phyloP scores from a whole-genome alignment of 1,284 basidiomycete genomes.

The Ceratobasidium sp. region DNA sequence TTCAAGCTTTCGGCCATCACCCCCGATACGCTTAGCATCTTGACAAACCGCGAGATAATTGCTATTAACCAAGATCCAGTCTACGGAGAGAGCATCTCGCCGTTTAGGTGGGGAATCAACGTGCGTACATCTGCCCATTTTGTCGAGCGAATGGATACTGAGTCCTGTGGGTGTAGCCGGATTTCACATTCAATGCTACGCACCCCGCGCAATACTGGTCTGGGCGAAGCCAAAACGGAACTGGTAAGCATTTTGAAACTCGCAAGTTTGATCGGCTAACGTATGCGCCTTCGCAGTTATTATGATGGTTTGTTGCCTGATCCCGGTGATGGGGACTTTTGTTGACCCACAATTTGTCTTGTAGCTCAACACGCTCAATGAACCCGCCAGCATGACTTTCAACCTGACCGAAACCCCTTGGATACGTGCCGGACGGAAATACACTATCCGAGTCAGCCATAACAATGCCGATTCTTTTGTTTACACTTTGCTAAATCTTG shows the following conservation, averaged over 20 bases:
- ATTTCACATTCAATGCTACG: slow-evolving; percentile 60
- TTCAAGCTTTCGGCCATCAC: slow-evolving; percentile 63
- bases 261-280: not conserved
- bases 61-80: slow-evolving; percentile 75
- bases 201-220: slow-evolving; percentile 67
- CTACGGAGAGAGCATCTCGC: slow-evolving; percentile 67
- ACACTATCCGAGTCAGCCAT: slow-evolving; percentile 64
- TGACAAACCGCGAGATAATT: slow-evolving; percentile 71
- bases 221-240: slow-evolving; percentile 62
- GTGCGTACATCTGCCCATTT: slow-evolving; percentile 51
- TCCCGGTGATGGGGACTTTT: slow-evolving; percentile 8
- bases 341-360: not conserved
- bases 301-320: slow-evolving; percentile 61
- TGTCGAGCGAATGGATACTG: slow-evolving; percentile 18
- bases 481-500: not conserved
- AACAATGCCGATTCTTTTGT: not conserved
- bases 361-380: slow-evolving; percentile 64
- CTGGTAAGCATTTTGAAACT: slow-evolving; percentile 44
- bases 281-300: slow-evolving; percentile 51
- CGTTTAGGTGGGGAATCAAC: slow-evolving; percentile 74
- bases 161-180: slow-evolving; percentile 54
- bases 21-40: slow-evolving; percentile 62
- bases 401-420: slow-evolving; percentile 74
- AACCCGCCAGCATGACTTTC: slow-evolving; percentile 68
- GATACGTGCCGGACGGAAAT: slow-evolving; percentile 72